phyloP scores from a whole-genome alignment of 331 rosid species.

The Stylosanthes scabra region DNA sequence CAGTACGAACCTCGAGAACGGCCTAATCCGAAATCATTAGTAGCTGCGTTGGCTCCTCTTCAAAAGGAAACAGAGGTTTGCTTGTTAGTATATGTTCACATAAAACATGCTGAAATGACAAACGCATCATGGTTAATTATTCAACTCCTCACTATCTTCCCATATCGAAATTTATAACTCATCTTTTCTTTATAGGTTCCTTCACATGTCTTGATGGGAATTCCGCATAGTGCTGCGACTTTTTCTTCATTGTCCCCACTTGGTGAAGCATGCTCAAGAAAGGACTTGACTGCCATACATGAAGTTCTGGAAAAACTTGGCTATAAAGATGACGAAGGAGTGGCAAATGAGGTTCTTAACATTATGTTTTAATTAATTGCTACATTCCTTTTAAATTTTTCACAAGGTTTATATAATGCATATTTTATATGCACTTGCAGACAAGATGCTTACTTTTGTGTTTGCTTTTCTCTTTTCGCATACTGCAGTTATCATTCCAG shows the following conservation, averaged over 20 bases:
- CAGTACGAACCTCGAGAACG: constrained; percentile 94
- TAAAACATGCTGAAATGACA: not conserved
- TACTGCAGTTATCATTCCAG: constrained; percentile 78
- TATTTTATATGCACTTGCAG: not conserved
- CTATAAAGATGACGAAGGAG: constrained; percentile 85
- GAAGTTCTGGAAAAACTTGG: constrained; percentile 75
- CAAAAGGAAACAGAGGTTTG: constrained; percentile 92
- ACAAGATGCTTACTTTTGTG: constrained; percentile 36
- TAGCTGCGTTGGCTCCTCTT: constrained; percentile 76
- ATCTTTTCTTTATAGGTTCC: constrained; percentile 56
- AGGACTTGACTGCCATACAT: constrained; percentile 80
- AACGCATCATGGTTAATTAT: constrained; percentile 10
- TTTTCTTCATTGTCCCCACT: constrained; percentile 72
- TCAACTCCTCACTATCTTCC: constrained; percentile 14
- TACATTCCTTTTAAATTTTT: not conserved
- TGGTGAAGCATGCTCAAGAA: constrained; percentile 90
- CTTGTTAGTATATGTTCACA: constrained; percentile 2
- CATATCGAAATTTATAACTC: not conserved
- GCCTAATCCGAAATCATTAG: constrained; percentile 81
- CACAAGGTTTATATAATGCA: not conserved
- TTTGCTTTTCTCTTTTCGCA: constrained; percentile 20
- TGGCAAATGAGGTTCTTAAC: constrained; percentile 69
- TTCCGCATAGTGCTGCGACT: constrained; percentile 59
- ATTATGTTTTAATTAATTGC: constrained; percentile 10
- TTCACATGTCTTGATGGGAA: constrained; percentile 78